Evolutionary conservation across 441 rosid species (phyloP), one percentile per base, ranked within the genome.

Genomic region (Adansonia gregorii): DNA sequence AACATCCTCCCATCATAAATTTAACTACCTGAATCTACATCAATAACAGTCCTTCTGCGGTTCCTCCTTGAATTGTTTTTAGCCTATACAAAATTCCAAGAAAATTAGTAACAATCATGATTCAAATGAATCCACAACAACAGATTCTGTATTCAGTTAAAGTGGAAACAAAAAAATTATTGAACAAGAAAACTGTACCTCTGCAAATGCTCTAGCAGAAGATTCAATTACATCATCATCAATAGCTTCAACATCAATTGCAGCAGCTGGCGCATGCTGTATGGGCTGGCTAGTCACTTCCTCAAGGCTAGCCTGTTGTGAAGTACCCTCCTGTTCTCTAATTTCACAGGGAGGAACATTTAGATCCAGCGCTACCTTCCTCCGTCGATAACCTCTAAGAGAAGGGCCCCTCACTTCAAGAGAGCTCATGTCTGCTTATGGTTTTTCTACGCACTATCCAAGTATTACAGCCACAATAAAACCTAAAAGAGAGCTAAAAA

Each of bases 221-320:
- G 91, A 86, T 81, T 91, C 90, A 76, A 93, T 70, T 74, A 94
- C 95, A 76, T 91, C 98, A 65, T 96, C 98, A 71, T 95, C 98
- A 69, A 94, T 54, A 74, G 87, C 94, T 79, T 93, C 98, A 48
- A 94, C 85, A 84, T 90, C 92, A 59, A 94, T 89, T 15, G 84
- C 60, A 45, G 88, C 70, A 60, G 84, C 88, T 22, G 79, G 85
- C 22, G 70, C 58, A 49, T 82, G 19, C 63, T 71, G 85, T 76
- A 76, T 74, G 49, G 67, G 89, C 6, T 76, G 81, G 76, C 70
- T 75, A 67, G 80, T 71, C 76, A 76, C 79, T 52, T 41, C 83
- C 72, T 61, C 84, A 70, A 73, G 15, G 43, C 76, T 79, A 27
- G 54, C 85, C 74, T 81, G 86, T 54, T 72, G 76, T 0, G 93